Base-by-base conservation (phyloP, 768 basidiomycete genomes). In the Boletus rufocinnamomeus region DNA sequence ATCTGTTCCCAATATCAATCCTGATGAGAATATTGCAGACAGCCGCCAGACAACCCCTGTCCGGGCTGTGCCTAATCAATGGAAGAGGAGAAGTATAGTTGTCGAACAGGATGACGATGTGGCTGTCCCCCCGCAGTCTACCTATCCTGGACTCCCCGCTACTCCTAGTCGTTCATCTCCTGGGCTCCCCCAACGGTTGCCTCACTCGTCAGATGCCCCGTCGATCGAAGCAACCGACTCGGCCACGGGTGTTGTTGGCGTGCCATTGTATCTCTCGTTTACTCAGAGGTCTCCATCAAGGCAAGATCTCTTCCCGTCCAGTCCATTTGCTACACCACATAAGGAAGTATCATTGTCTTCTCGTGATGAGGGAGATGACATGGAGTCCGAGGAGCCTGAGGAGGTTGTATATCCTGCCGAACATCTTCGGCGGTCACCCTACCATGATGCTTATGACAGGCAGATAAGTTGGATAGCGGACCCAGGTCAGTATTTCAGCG, bases 401-500 rank as follows among this genome's bases (percentile, higher is more conserved):
- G 79, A 85, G 64, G 84, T 89, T 28, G 69, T 88, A 32, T 88
- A 83, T 67, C 80, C 82, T 47, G 82, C 83, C 44, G 85, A 86
- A 64, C 81, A 79, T 16, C 75, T 77, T 59, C 75, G 79, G 37
- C 79, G 80, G 40, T 80, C 80, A 16, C 78, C 80, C n/a, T 82
- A 80, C 37, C 78, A 81, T 50, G 77, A 74, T 50, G 78, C 72
- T 32, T 82, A 56, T 53, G 70, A 84, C 32, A 79, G 86, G 62
- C 81, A 85, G 63, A 84, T 85, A 46, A 93, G 90, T 66, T 93
- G 90, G 90, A 77, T 89, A 38, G 89, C 87, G 43, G 83, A 85
- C 48, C 86, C 82, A 69, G 85, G 90, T 89, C 65, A 64, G 83
- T 66, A 30, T 34, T 60, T 52, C 59, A 46, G 35, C 25, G n/a